phyloP scores from a whole-genome alignment of 2,329 filamentous ascomycete species.

The Aspergillus pseudoviridinutans region DNA sequence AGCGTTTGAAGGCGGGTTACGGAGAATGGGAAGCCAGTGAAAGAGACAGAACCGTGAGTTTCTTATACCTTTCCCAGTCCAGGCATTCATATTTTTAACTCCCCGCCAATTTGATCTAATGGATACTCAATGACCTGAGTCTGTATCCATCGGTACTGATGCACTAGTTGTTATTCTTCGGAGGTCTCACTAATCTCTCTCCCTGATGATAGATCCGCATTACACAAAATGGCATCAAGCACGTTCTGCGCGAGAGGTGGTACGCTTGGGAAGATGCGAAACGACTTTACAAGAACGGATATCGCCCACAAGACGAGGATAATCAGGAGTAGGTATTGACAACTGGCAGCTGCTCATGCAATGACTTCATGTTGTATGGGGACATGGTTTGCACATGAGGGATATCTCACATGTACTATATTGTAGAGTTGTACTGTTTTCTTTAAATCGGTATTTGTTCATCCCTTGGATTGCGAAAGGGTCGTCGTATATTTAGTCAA shows the following conservation, averaged over 20 bases:
- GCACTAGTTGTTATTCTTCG: not conserved
- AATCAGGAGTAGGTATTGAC: conserved; percentile 1
- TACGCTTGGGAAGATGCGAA: conserved; percentile 65
- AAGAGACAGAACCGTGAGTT: conserved; percentile 64
- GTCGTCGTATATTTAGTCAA: not conserved
- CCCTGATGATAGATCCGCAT: conserved; percentile 59
- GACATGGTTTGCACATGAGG: not conserved
- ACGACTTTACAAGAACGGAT: conserved; percentile 33
- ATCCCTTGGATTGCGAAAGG: not conserved
- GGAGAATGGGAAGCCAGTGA: conserved; percentile 64
- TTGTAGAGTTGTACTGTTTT: not conserved
- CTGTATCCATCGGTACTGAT: not conserved
- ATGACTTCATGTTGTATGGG: not conserved
- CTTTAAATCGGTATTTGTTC: not conserved
- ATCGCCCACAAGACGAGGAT: conserved; percentile 32
- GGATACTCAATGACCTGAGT: not conserved
- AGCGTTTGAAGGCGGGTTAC: conserved; percentile 65
- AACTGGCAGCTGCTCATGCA: not conserved
- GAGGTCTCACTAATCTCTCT: conserved; percentile 1
- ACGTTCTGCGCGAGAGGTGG: conserved; percentile 79
- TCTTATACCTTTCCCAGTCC: not conserved
- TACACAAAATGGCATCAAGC: conserved; percentile 80
- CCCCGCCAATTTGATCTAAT: not conserved
- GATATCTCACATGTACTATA: not conserved
- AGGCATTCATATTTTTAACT: not conserved